These are phyloP conservation scores for Schizopora paradoxa DNA, from an alignment of 1,284 basidiomycete genomes.

Conservation along the genomic window DNA sequence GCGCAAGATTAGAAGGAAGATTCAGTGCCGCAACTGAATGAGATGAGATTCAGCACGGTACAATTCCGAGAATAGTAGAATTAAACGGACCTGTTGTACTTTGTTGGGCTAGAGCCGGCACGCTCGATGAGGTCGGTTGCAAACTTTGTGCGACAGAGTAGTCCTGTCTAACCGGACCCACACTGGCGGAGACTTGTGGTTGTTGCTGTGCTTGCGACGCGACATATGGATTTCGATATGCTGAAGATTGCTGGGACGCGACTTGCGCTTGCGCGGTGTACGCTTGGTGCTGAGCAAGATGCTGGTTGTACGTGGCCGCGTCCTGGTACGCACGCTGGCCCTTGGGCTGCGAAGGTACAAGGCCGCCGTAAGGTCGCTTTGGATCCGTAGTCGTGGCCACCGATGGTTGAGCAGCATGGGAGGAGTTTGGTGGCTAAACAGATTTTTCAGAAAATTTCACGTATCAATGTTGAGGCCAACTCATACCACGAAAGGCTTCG, in stretches of 20 bases:
- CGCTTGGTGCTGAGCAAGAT: constrained; percentile 89
- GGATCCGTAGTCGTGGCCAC: constrained; percentile 44
- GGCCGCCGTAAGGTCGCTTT: constrained; percentile 92
- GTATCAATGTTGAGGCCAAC: constrained; percentile 14
- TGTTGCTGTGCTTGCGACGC: constrained; percentile 41
- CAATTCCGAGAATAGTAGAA: background rate
- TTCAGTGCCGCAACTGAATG: constrained; percentile 4
- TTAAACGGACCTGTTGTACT: too few relatives aligned
- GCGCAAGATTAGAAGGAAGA: constrained; percentile 36
- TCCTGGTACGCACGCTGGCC: constrained; percentile 85
- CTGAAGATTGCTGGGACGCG: constrained; percentile 57
- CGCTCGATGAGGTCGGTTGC: too few relatives aligned
- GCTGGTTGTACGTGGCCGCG: constrained; percentile 92
- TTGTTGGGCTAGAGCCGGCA: too few relatives aligned
- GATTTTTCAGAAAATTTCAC: background rate
- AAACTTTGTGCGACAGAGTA: too few relatives aligned
- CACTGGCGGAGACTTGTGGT: constrained; percentile 25
- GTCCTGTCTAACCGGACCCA: constrained; percentile 19
- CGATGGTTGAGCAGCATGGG: constrained; percentile 24
- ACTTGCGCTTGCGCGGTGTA: constrained; percentile 82
- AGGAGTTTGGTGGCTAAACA: constrained; percentile 22
- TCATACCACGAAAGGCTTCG: constrained; percentile 81
- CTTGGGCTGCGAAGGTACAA: constrained; percentile 76
- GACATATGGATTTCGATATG: constrained; percentile 72
- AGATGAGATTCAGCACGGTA: background rate